Conservation (phyloP, 1,284 basidiomycete genomes). For the Kalmanozyma brasiliensis region DNA sequence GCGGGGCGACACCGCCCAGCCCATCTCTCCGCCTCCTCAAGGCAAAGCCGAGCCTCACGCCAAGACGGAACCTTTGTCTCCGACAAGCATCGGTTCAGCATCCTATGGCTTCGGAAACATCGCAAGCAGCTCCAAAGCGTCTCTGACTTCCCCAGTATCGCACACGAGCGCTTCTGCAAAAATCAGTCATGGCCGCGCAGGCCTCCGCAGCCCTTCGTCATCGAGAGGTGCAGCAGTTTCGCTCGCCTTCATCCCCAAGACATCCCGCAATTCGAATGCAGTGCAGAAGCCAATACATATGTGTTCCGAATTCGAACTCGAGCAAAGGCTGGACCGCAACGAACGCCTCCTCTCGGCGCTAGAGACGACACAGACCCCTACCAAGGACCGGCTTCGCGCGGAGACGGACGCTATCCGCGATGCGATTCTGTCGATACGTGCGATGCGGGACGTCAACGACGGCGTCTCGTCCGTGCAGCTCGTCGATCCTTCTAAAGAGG, state of each 20-base stretch:
- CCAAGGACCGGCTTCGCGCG: conserved; percentile 23
- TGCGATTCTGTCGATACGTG: conserved; percentile 33
- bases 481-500: conserved; percentile 28
- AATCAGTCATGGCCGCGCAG: conserved; percentile 5
- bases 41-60: conserved; percentile 27
- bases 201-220: conserved; percentile 5
- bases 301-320: conserved; percentile 49
- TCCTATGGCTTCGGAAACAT: conserved; percentile 3
- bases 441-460: conserved; percentile 33
- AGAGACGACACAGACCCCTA: conserved; percentile 17
- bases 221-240: conserved; percentile 17
- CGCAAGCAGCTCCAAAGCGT: conserved; percentile 1
- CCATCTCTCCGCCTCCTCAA: conserved; percentile 22
- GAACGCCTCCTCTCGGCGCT: conserved; percentile 42
- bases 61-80: conserved; percentile 19
- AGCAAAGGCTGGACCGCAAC: conserved; percentile 47
- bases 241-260: conserved; percentile 44
- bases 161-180: conserved; percentile 1
- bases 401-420: conserved; percentile 42
- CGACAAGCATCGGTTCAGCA: conserved; percentile 4
- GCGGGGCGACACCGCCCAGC: conserved; percentile 29
- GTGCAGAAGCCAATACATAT: conserved; percentile 42
- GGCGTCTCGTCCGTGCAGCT: conserved; percentile 36
- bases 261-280: conserved; percentile 32
- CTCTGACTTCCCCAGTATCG: conserved; percentile 7